These are phyloP conservation scores for Peronospora farinosa DNA, from an alignment of 352 stramenopile species.

Conservation along the genomic window DNA sequence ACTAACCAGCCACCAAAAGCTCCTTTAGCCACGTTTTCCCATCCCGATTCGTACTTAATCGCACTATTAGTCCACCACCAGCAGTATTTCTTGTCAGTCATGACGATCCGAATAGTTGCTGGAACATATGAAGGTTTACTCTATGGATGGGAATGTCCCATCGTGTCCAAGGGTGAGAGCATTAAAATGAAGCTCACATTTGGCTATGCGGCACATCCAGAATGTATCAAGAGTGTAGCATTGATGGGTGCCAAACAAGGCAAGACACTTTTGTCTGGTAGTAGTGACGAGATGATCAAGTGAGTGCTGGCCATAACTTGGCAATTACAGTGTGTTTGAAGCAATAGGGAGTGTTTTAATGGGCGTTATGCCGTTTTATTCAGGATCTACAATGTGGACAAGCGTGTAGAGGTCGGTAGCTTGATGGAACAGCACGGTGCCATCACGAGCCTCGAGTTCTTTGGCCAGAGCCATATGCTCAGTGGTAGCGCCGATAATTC, in stretches of 20 bases:
- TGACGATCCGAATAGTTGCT: constrained; percentile 72
- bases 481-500: constrained; percentile 84
- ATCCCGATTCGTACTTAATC: constrained; percentile 32
- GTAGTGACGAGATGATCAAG: constrained; percentile 87
- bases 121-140: constrained; percentile 85
- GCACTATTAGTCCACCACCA: constrained; percentile 19
- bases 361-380: neutral
- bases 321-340: constrained; percentile 2
- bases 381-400: constrained; percentile 87
- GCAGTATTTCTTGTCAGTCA: constrained; percentile 19
- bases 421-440: constrained; percentile 84
- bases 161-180: constrained; percentile 20
- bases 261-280: constrained; percentile 76
- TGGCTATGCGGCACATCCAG: constrained; percentile 72
- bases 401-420: constrained; percentile 79
- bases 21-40: constrained; percentile 4
- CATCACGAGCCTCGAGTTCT: constrained; percentile 85
- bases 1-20: constrained; percentile 16
- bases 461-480: constrained; percentile 80
- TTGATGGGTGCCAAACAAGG: constrained; percentile 74
- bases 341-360: neutral
- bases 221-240: constrained; percentile 84
- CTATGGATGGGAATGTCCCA: constrained; percentile 73
- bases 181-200: constrained; percentile 82
- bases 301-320: constrained; percentile 20